phyloP scores from a whole-genome alignment of 306 rosid species.

The Hippophae gyantsensis region DNA sequence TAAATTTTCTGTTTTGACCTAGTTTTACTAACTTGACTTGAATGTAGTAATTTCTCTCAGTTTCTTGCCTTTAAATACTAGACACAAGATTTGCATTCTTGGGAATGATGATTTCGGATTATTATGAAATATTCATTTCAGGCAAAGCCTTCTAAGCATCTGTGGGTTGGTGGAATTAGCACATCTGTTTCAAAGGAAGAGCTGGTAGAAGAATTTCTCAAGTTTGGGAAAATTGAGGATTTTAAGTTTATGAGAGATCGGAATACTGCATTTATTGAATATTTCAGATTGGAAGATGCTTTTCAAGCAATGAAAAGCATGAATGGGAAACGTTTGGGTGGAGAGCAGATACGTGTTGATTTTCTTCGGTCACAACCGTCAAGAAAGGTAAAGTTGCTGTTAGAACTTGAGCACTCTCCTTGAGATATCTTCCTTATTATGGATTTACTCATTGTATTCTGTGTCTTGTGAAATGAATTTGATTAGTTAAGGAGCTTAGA shows the following conservation, averaged over 20 bases:
- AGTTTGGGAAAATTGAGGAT: slow-evolving; percentile 82
- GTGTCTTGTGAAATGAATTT: no score
- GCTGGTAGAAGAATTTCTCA: slow-evolving; percentile 66
- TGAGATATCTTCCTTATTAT: background rate
- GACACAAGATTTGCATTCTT: background rate
- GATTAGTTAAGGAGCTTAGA: no score
- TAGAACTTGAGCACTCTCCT: slow-evolving; percentile 11
- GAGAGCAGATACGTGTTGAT: slow-evolving; percentile 91
- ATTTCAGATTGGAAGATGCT: slow-evolving; percentile 74
- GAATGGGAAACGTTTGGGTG: slow-evolving; percentile 81
- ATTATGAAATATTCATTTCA: slow-evolving; percentile 28
- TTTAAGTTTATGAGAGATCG: slow-evolving; percentile 75
- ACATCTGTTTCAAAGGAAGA: slow-evolving; percentile 69
- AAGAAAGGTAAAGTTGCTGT: slow-evolving; percentile 49
- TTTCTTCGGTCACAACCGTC: slow-evolving; percentile 71
- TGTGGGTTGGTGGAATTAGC: slow-evolving; percentile 98
- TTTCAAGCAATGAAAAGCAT: slow-evolving; percentile 73
- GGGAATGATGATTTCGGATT: slow-evolving; percentile 5
- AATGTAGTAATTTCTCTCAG: background rate
- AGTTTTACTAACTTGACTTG: no score
- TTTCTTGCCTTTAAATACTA: background rate
- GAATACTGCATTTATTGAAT: slow-evolving; percentile 87
- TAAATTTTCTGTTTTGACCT: no score
- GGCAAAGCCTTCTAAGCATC: slow-evolving; percentile 81
- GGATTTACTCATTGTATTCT: background rate